Base-by-base conservation (phyloP, 805 yeast genomes). In the Myxozyma sirexii region DNA sequence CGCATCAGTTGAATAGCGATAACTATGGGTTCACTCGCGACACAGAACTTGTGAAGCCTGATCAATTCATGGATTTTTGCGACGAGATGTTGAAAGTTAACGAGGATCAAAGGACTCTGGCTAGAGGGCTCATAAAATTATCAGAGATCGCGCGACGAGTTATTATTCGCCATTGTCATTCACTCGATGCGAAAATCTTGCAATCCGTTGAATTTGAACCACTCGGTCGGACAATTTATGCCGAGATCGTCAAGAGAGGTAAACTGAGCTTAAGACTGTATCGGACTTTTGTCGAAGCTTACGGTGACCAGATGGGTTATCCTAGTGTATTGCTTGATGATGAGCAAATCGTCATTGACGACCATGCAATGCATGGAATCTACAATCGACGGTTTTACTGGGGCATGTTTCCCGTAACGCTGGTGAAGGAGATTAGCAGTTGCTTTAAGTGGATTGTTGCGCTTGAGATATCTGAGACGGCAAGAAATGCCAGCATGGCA, bases 211-310 rank as follows among this genome's bases (percentile, higher is more conserved):
- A 17, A n/a, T 50, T 50, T 24, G 29, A 39, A 4, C 54, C 54
- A 5, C 8, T 55, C 2, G 58, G 58, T 8, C 53, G 35, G 5
- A 6, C 4, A n/a, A 15, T 55, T 15, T 55, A 37, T 50, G 29
- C 10, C 19, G 19, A 4, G 19, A 29, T 55, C 8, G 29, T 15
- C 19, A 23, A 15, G 24, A 23, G 17, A 21, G 17, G 41, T 12
- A 33, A 24, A 23, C 31, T 46, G 29, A 46, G 35, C 2, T 41
- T 47, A 15, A 17, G 29, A n/a, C 2, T 47, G 13, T 47, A 47
- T 29, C 38, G 17, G 3, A 26, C 41, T 15, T 55, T 55, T 33
- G 58, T 42, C 4, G 48, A 31, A 7, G 47, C 37, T 1, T 55
- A 55, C 24, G 26, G 49, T 17, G 23, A 23, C 2, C 54, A 47